Evolutionary conservation across 2,329 filamentous ascomycete genomes (phyloP).

Genomic region (Trichoderma afroharzianum): DNA sequence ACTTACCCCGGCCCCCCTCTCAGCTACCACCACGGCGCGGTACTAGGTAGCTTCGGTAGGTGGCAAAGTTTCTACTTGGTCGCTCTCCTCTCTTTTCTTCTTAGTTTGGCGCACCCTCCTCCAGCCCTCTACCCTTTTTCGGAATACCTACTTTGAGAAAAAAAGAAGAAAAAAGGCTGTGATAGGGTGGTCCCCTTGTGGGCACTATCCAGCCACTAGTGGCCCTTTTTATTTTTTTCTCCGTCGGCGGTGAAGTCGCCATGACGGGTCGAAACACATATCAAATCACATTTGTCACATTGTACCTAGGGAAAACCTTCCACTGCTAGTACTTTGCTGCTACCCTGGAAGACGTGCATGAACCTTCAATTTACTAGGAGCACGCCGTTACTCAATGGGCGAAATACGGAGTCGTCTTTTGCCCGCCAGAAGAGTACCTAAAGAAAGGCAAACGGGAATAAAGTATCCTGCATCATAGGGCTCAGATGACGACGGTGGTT

Average conservation of each 20-base stretch:
- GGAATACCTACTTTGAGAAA: neutral
- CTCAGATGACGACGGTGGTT: slow-evolving; percentile 8
- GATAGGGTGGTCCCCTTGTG: slow-evolving; percentile 1
- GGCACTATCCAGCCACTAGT: neutral
- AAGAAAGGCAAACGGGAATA: neutral
- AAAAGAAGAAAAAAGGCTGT: neutral
- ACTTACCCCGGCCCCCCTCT: slow-evolving; percentile 5
- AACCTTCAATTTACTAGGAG: slow-evolving; percentile 9
- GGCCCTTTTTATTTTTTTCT: neutral
- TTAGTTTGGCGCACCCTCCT: slow-evolving; percentile 5
- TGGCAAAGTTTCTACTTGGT: neutral
- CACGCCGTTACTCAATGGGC: neutral
- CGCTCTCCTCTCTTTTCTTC: neutral
- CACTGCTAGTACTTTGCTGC: neutral
- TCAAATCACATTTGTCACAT: neutral
- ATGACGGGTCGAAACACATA: slow-evolving; percentile 3
- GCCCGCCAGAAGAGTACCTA: neutral
- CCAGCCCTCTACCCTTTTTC: neutral
- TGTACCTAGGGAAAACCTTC: neutral
- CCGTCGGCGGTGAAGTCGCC: slow-evolving; percentile 11
- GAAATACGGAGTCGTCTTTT: neutral
- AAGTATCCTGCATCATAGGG: neutral
- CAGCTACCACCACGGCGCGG: neutral
- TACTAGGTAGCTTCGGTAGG: slow-evolving; percentile 7
- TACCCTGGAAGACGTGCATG: slow-evolving; percentile 13